Conservation (phyloP, 306 rosid species). For the Lotus japonicus region DNA sequence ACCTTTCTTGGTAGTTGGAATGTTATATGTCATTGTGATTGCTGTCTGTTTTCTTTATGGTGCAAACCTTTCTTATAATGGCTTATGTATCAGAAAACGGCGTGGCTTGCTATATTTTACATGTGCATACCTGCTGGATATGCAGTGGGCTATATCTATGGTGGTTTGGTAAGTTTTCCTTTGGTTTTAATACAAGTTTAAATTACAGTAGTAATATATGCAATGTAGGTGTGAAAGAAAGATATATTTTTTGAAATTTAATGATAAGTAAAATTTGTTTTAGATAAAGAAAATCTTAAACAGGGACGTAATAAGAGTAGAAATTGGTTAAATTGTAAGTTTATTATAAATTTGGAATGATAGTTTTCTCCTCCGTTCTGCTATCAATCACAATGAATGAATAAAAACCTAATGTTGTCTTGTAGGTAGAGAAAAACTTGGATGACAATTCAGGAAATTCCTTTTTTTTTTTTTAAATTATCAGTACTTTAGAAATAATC, state of each 20-base stretch:
- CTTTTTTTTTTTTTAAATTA: not conserved
- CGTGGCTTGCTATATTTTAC: conserved; percentile 73
- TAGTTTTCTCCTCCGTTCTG: not conserved
- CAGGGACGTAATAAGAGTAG: not conserved
- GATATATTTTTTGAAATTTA: not conserved
- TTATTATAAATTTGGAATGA: not conserved
- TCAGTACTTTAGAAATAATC: not conserved
- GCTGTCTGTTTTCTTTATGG: not conserved
- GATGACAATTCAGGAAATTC: not conserved
- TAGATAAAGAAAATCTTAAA: not conserved
- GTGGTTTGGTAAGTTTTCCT: conserved; percentile 70
- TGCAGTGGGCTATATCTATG: conserved; percentile 83
- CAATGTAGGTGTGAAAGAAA: not conserved
- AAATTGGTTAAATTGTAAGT: not conserved
- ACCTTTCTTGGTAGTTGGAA: not conserved
- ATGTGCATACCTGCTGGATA: conserved; percentile 91
- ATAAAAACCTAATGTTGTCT: not conserved
- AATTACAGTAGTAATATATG: not conserved
- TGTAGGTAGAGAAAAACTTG: conserved; percentile 1
- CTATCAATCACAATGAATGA: not conserved
- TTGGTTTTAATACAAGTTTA: conserved; percentile 14
- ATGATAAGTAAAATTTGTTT: not conserved
- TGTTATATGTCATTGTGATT: not conserved
- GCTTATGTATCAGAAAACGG: conserved; percentile 59
- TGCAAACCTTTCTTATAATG: conserved; percentile 12